Conservation (phyloP, 345 rosid genomes). For the Dipteronia sinensis region DNA sequence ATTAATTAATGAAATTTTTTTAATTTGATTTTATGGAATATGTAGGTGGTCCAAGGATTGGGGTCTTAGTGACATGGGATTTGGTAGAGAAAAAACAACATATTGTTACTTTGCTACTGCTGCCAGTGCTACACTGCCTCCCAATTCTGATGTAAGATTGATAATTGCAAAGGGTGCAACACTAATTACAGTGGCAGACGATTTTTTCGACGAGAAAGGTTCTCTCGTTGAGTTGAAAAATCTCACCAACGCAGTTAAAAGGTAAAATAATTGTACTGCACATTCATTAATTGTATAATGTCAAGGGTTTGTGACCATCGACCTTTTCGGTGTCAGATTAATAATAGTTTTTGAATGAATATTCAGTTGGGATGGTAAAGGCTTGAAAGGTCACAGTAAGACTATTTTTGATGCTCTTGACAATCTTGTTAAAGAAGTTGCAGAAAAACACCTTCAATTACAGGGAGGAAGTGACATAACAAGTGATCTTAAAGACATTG, state of each 20-base stretch:
- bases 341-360: background rate
- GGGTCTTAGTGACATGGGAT: constrained; percentile 61
- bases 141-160: constrained; percentile 33
- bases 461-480: constrained; percentile 42
- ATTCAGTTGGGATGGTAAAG: constrained; percentile 57
- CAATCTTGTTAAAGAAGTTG: constrained; percentile 37
- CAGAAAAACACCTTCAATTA: constrained; percentile 24
- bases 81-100: constrained; percentile 61
- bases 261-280: constrained; percentile 28
- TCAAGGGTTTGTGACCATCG: too few relatives aligned
- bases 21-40: background rate
- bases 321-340: too few relatives aligned
- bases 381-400: constrained; percentile 44
- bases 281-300: too few relatives aligned
- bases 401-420: constrained; percentile 59
- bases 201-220: constrained; percentile 60
- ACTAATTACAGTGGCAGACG: constrained; percentile 65
- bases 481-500: constrained; percentile 37
- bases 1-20: too few relatives aligned
- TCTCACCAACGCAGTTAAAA: constrained; percentile 50
- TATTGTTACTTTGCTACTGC: constrained; percentile 62
- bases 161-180: constrained; percentile 48
- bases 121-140: constrained; percentile 39
- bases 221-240: constrained; percentile 45
- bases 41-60: constrained; percentile 52